Percentiles rank a stretch among this genome's conserved stretches.
These are phyloP conservation scores for Nigrograna mackinnonii DNA, from an alignment of 2,329 filamentous ascomycete genomes.

Conservation along the genomic window DNA sequence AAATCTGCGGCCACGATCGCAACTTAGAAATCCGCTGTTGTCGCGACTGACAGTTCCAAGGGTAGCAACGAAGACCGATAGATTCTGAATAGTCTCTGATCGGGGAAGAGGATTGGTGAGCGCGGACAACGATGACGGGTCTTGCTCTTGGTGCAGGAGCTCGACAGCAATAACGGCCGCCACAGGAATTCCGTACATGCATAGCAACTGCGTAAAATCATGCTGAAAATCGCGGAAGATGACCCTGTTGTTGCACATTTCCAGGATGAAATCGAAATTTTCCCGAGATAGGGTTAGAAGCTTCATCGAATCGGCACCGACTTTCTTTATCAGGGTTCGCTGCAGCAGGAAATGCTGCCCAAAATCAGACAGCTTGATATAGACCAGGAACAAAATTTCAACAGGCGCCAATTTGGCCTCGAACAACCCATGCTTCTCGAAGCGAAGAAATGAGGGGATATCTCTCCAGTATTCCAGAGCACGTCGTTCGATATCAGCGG, in stretches of 20 bases:
- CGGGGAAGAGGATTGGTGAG: constrained; percentile 40
- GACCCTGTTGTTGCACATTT: constrained; percentile 42
- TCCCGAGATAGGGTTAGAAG: constrained; percentile 42
- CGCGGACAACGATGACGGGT: constrained; percentile 19
- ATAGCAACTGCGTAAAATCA: constrained; percentile 44
- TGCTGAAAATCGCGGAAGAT: constrained; percentile 47
- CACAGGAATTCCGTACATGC: constrained; percentile 44
- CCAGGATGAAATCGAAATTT: constrained; percentile 42
- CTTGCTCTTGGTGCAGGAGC: constrained; percentile 47
- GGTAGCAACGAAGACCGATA: constrained; percentile 50
- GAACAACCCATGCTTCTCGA: constrained; percentile 18
- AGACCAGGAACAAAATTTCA: constrained; percentile 50
- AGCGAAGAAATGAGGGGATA: constrained; percentile 30
- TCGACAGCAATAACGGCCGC: constrained; percentile 49
- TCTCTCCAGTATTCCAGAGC: constrained; percentile 23
- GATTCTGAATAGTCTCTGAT: constrained; percentile 49
- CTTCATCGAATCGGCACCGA: constrained; percentile 31
- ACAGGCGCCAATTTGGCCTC: constrained; percentile 28
- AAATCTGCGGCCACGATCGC: constrained; percentile 45
- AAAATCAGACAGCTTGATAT: constrained; percentile 53
- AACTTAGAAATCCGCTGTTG: constrained; percentile 45
- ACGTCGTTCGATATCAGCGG: constrained; percentile 31
- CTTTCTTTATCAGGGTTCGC: constrained; percentile 55
- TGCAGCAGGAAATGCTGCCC: constrained; percentile 65
- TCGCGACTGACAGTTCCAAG: constrained; percentile 43